Base-by-base conservation (phyloP, 768 basidiomycete genomes). In the Harrya chromipes region DNA sequence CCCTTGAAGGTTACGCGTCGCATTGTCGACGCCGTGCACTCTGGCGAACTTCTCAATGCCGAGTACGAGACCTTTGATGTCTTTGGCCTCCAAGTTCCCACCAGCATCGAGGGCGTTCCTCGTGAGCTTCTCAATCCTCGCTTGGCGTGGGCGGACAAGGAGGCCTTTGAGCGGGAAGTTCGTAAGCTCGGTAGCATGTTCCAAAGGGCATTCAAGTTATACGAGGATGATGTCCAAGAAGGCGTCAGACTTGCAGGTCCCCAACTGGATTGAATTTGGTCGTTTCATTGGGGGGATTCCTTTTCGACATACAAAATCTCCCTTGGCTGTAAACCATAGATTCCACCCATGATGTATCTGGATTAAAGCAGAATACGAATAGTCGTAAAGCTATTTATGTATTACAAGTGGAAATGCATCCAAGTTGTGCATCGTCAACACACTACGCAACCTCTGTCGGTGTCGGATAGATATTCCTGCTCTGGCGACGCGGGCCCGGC, bases 21-120 rank as follows among this genome's bases (percentile, higher is more conserved):
- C 50, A 98, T 98, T 68, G 88, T 98, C 72, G 94, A 98, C 68
- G 90, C 94, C 35, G 92, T 98, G 63, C 97, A 98, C 77, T 86
- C 88, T 50, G 94, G 95, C 43, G 82, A 85, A 64, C 87, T 98
- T 56, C 86, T 85, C 67, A 80, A 85, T 64, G 87, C 88, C 56
- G 85, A 94, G 67, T 97, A 74, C 69, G 90, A 92, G 76, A 87
- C 70, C 57, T 94, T 93, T 65, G 81, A 73, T 50, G 79, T 81
- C 49, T 99, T 98, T 76, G 81, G 81, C 66, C 80, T 98, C 54
- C 75, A 82, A 56, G 83, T 97, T 68, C 95, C 97, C 36, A 94
- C 83, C 38, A 64, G 67, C 39, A 70, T 97, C 59, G 84, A 87
- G 58, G 90, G 90, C 57, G 91, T 98, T 34, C 94, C 95, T 41